Evolutionary conservation across 305 asterid species (phyloP).

Genomic region (Solanum chacoense): DNA sequence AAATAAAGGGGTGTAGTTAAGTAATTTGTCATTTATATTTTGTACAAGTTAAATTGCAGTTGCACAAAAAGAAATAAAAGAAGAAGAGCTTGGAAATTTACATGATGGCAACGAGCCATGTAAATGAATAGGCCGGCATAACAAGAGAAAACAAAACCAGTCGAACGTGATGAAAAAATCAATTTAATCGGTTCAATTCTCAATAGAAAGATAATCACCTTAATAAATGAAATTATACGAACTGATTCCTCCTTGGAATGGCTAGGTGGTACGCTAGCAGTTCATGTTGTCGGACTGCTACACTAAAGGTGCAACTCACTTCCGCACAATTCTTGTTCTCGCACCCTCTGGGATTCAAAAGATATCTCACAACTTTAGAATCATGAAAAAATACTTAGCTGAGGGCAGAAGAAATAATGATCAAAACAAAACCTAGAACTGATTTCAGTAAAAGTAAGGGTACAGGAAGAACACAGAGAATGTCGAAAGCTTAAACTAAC

Average conservation of each 20-base stretch:
- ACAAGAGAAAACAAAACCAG: neutral
- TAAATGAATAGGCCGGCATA: neutral
- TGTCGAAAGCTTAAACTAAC: neutral
- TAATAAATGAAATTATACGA: neutral
- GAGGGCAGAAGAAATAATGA: neutral
- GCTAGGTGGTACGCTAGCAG: neutral
- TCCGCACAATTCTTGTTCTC: slow-evolving; percentile 53
- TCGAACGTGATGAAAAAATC: neutral
- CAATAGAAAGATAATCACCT: neutral
- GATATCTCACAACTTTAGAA: slow-evolving; percentile 2
- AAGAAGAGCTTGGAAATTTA: neutral
- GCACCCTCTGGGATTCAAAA: slow-evolving; percentile 45
- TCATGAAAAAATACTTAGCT: neutral
- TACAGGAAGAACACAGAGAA: neutral
- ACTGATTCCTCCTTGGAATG: neutral
- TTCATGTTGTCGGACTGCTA: neutral
- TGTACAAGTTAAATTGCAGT: neutral
- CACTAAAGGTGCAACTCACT: neutral
- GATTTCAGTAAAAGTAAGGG: neutral
- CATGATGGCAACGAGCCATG: neutral
- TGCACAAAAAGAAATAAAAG: neutral
- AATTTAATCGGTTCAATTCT: neutral
- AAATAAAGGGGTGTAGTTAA: too few relatives aligned
- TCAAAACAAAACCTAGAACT: neutral
- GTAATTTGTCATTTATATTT: too few relatives aligned